phyloP scores from a whole-genome alignment of 1,139 yeast genomes.

The Saccharomycopsis phalli region DNA sequence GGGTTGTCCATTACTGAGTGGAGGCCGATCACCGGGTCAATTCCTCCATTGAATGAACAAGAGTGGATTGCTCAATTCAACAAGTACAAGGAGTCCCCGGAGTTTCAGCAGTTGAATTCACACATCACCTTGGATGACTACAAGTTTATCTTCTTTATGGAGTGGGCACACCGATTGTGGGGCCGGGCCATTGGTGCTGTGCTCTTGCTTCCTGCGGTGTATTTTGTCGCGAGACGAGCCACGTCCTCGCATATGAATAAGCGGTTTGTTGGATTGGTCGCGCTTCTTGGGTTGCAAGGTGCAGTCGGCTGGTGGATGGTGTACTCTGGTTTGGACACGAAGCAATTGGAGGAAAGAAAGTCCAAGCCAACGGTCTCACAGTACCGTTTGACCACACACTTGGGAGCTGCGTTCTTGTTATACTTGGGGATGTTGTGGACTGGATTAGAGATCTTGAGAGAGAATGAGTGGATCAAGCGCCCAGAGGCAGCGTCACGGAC shows the following conservation, averaged over 20 bases:
- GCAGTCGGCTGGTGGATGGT: conserved; percentile 99
- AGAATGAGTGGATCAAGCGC: conserved; percentile 55
- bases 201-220: conserved; percentile 76
- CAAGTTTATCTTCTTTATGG: conserved; percentile 93
- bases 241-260: conserved; percentile 64
- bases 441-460: conserved; percentile 75
- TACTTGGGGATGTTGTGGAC: conserved; percentile 88
- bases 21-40: conserved; percentile 93
- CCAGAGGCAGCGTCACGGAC: conserved; percentile 46
- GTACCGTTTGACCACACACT: conserved; percentile 86
- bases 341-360: conserved; percentile 67
- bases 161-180: conserved; percentile 91
- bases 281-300: conserved; percentile 84
- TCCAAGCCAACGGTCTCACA: conserved; percentile 95
- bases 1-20: conserved; percentile 96
- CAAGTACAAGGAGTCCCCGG: conserved; percentile 82
- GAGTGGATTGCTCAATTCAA: conserved; percentile 84
- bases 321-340: conserved; percentile 82
- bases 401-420: conserved; percentile 86
- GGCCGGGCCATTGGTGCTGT: conserved; percentile 86
- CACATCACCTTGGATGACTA: conserved; percentile 88
- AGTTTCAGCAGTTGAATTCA: conserved; percentile 79
- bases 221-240: conserved; percentile 59
- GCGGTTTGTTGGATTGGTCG: conserved; percentile 63
- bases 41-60: conserved; percentile 72